Percentiles rank a stretch among this genome's conserved stretches.
These are phyloP conservation scores for Camellia japonica DNA, from an alignment of 148 eudicot species.

Conservation along the genomic window DNA sequence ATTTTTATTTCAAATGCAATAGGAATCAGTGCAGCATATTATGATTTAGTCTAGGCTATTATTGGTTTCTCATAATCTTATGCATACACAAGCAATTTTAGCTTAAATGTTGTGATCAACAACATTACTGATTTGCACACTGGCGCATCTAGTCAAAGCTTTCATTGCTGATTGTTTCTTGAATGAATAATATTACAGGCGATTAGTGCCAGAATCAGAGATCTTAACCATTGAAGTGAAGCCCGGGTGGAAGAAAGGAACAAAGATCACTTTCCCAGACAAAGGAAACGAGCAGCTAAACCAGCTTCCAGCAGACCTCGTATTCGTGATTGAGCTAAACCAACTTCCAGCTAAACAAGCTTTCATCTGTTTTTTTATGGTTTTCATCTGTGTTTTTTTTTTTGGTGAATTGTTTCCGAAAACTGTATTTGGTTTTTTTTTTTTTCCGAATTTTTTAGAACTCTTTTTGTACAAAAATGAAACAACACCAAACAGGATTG, in stretches of 20 bases:
- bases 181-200: constrained; percentile 27
- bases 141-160: not conserved
- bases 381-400: no score
- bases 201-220: constrained; percentile 50
- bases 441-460: no score
- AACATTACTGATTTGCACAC: not conserved
- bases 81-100: not conserved
- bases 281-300: constrained; percentile 56
- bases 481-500: no score
- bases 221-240: constrained; percentile 65
- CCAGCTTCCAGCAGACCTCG: no score
- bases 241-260: constrained; percentile 94
- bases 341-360: no score
- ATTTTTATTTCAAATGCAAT: not conserved
- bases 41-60: not conserved
- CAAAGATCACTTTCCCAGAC: constrained; percentile 81
- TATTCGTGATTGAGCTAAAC: no score
- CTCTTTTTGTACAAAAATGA: no score
- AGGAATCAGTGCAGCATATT: no score
- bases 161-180: not conserved
- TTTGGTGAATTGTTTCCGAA: no score
- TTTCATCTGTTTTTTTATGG: no score
- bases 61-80: no score
- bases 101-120: not conserved
- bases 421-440: no score